Conservation (phyloP, 2,329 filamentous ascomycete species). For the Botrytis paeoniae region DNA sequence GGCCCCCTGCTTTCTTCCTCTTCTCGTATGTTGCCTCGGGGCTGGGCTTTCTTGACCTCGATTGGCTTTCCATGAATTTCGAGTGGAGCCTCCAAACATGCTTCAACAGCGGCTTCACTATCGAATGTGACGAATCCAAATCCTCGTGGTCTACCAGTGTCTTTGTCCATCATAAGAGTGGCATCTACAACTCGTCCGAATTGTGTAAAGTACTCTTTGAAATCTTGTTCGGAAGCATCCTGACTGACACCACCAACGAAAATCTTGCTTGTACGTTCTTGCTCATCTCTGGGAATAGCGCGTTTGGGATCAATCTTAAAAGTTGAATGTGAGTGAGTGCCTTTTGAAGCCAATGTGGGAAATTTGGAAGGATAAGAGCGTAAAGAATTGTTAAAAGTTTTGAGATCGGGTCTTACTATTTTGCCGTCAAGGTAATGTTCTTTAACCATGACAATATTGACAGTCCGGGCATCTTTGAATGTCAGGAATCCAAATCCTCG, state of each 20-base stretch:
- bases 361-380: constrained; percentile 23
- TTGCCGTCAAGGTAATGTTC: constrained; percentile 98
- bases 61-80: constrained; percentile 95
- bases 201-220: constrained; percentile 93
- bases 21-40: constrained; percentile 88
- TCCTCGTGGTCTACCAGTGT: constrained; percentile 91
- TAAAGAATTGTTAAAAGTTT: constrained; percentile 25
- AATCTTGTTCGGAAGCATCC: constrained; percentile 93
- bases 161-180: constrained; percentile 99
- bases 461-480: constrained; percentile 95
- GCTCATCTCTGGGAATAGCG: constrained; percentile 94
- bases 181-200: constrained; percentile 96
- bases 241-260: constrained; percentile 98
- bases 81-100: constrained; percentile 77
- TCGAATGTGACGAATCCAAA: constrained; percentile 99
- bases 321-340: constrained; percentile 27
- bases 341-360: constrained; percentile 31
- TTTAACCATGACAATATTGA: constrained; percentile 99
- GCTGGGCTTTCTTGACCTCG: constrained; percentile 97
- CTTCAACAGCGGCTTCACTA: constrained; percentile 90
- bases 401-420: constrained; percentile 65
- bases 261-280: constrained; percentile 97
- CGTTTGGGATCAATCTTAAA: constrained; percentile 88
- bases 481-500: constrained; percentile 97
- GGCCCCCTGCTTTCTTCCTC: constrained; percentile 70